phyloP scores from a whole-genome alignment of 148 eudicot species.

The Fagopyrum tataricum region DNA sequence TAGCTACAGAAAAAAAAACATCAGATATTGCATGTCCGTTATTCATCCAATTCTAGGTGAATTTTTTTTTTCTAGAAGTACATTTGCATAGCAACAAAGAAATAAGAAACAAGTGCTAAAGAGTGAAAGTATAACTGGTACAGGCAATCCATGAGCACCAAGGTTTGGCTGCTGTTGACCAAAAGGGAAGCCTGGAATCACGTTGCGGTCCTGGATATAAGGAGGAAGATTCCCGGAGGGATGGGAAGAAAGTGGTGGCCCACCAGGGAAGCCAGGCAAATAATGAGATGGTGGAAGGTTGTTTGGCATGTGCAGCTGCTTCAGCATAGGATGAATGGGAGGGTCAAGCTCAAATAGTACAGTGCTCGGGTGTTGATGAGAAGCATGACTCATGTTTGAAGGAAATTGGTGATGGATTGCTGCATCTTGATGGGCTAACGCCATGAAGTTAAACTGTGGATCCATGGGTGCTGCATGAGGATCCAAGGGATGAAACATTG shows the following conservation, averaged over 20 bases:
- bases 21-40: neutral
- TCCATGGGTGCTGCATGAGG: constrained; percentile 44
- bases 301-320: constrained; percentile 60
- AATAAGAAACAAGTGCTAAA: neutral
- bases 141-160: constrained; percentile 52
- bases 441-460: constrained; percentile 56
- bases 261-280: constrained; percentile 43
- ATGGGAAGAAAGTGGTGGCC: constrained; percentile 37
- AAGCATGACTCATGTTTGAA: constrained; percentile 44
- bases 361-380: constrained; percentile 43
- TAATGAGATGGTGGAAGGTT: constrained; percentile 48
- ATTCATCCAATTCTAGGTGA: too few species aligned
- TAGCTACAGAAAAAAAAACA: neutral
- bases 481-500: constrained; percentile 47
- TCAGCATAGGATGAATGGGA: constrained; percentile 46
- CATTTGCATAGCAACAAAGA: too few species aligned
- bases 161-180: constrained; percentile 55
- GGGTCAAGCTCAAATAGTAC: constrained; percentile 51
- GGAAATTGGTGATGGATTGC: constrained; percentile 49
- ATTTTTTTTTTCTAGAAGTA: too few species aligned
- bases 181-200: constrained; percentile 53
- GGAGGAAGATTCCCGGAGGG: constrained; percentile 37
- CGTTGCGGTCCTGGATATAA: constrained; percentile 44
- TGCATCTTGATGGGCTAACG: constrained; percentile 48
- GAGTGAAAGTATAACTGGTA: constrained; percentile 42